Evolutionary conservation across 1,284 basidiomycete species (phyloP).

Genomic region (Apiotrichum domesticum): DNA sequence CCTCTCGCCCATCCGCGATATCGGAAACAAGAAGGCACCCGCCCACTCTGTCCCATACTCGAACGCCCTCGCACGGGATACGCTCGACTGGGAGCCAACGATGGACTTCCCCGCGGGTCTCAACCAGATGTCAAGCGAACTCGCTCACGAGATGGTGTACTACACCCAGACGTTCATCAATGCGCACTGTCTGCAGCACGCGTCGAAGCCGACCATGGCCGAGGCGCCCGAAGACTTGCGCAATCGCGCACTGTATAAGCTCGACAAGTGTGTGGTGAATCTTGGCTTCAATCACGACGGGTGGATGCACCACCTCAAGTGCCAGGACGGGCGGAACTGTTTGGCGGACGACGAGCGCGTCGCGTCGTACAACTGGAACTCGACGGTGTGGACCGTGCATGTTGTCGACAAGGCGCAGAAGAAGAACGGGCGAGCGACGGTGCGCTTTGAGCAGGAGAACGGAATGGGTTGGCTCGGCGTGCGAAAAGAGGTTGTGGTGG

Average conservation of each 20-base stretch:
- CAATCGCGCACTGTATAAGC: constrained; percentile 33
- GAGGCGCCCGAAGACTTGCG: constrained; percentile 27
- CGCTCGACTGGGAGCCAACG: constrained; percentile 28
- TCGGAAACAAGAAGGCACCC: constrained; percentile 22
- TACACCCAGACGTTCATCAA: constrained; percentile 30
- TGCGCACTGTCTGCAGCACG: constrained; percentile 21
- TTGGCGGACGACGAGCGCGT: constrained; percentile 29
- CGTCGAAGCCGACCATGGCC: background rate
- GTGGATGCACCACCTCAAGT: constrained; percentile 41
- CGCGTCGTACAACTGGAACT: constrained; percentile 37
- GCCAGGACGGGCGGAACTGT: constrained; percentile 35
- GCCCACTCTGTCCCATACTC: constrained; percentile 12
- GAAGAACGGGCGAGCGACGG: constrained; percentile 19
- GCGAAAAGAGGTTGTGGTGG: constrained; percentile 3
- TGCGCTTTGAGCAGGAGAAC: constrained; percentile 33
- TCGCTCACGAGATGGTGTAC: constrained; percentile 23
- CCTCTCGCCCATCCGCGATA: constrained; percentile 36
- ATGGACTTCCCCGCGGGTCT: constrained; percentile 26
- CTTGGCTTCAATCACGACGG: constrained; percentile 38
- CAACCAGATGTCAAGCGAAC: constrained; percentile 17
- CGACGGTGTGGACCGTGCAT: constrained; percentile 29
- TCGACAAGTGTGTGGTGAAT: constrained; percentile 41
- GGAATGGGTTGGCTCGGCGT: constrained; percentile 37
- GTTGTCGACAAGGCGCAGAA: constrained; percentile 7
- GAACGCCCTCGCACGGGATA: constrained; percentile 8